Evolutionary conservation across 768 basidiomycete species (phyloP).

Genomic region (Boletus patriciae): DNA sequence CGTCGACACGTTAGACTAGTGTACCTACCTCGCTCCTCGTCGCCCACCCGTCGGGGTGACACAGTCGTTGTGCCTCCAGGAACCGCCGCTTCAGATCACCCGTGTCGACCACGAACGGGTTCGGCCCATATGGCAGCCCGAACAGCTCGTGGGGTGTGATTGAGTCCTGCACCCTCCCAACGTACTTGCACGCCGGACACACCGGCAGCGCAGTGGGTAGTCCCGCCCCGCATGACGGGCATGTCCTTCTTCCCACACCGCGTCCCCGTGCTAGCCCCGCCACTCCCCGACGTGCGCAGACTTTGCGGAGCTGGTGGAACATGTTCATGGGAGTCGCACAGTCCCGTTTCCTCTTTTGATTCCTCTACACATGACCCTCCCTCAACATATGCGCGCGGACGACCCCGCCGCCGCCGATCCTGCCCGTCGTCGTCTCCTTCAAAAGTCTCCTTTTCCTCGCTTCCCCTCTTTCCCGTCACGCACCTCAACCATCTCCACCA

Average conservation of each 20-base stretch:
- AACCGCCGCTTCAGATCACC: conserved; percentile 62
- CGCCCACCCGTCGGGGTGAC: conserved; percentile 88
- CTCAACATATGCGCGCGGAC: conserved; percentile 41
- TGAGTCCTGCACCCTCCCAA: conserved; percentile 55
- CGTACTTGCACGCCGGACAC: conserved; percentile 69
- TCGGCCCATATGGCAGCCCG: conserved; percentile 56
- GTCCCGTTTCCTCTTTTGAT: conserved; percentile 1
- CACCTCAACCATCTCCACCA: not conserved
- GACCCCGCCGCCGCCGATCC: conserved; percentile 44
- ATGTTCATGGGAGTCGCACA: conserved; percentile 8
- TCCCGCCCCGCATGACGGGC: conserved; percentile 61
- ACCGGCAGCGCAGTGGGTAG: conserved; percentile 70
- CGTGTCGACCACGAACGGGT: conserved; percentile 71
- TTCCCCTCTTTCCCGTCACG: conserved; percentile 37
- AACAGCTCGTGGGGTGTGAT: conserved; percentile 69
- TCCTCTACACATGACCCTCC: conserved; percentile 28
- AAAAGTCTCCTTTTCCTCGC: conserved; percentile 35
- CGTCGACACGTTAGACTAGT: conserved; percentile 2
- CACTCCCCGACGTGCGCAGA: conserved; percentile 1
- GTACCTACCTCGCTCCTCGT: conserved; percentile 57
- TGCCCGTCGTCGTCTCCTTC: conserved; percentile 47
- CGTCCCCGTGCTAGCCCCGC: conserved; percentile 17
- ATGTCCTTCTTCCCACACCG: conserved; percentile 30
- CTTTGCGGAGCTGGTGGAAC: conserved; percentile 16
- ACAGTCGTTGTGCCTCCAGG: conserved; percentile 66